These are phyloP conservation scores for Chaetomium fimeti DNA, from an alignment of 495 filamentous ascomycete genomes.

Conservation along the genomic window DNA sequence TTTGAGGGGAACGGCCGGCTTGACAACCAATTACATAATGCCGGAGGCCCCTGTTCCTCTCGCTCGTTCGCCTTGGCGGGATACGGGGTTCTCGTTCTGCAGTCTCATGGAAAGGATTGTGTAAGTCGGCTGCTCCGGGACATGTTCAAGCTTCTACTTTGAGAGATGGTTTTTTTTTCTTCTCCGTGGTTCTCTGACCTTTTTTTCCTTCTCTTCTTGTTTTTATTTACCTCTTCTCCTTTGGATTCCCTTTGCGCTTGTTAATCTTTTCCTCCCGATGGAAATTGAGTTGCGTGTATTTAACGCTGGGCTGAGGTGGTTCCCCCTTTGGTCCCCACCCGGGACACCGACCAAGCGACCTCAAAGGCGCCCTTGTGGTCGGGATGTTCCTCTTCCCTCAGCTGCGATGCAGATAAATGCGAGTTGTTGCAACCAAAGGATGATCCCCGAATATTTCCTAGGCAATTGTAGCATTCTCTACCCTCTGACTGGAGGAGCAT, in stretches of 20 bases:
- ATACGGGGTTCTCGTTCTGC: neutral
- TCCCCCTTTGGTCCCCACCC: neutral
- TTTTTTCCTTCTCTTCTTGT: neutral
- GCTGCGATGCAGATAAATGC: neutral
- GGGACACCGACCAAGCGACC: neutral
- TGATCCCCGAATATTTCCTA: neutral
- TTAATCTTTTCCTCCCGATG: too few species aligned
- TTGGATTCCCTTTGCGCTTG: too few species aligned
- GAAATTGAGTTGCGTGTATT: too few species aligned
- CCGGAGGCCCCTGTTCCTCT: constrained; percentile 4
- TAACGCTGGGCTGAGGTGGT: neutral
- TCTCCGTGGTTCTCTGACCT: neutral
- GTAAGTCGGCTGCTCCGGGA: neutral
- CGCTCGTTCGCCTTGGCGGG: constrained; percentile 1
- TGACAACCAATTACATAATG: constrained; percentile 27
- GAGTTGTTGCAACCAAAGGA: neutral
- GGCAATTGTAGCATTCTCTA: neutral
- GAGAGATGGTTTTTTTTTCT: too few species aligned
- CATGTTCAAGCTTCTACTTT: neutral
- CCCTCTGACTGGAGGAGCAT: neutral
- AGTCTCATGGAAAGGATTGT: neutral
- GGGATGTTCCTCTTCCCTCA: neutral
- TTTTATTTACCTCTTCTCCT: neutral
- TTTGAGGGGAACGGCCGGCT: constrained; percentile 34
- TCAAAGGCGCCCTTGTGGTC: neutral